Conservation (phyloP, 169 alveolate species). For the Plasmodium reichenowi region DNA sequence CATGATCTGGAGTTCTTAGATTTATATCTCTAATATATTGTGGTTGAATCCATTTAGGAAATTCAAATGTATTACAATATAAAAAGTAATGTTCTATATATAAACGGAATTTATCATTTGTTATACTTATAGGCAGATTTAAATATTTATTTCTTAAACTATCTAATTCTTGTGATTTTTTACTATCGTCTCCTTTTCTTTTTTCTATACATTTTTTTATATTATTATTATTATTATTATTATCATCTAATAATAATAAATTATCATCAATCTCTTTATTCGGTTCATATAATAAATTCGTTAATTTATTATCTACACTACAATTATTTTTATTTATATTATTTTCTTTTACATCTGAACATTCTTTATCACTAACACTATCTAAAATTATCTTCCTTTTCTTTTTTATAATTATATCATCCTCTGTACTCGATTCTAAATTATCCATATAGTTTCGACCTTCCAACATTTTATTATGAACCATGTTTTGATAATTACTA, state of each 20-base stretch:
- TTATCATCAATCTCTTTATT: constrained; percentile 35
- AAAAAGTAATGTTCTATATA: constrained; percentile 83
- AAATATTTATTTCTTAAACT: constrained; percentile 28
- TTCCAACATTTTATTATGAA: not conserved
- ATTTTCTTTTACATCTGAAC: not conserved
- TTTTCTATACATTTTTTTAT: constrained; percentile 13
- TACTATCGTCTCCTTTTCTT: constrained; percentile 47
- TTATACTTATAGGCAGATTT: constrained; percentile 37
- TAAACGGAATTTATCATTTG: constrained; percentile 75
- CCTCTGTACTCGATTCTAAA: constrained; percentile 53
- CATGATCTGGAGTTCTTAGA: constrained; percentile 90
- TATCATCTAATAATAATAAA: not conserved
- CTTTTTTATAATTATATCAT: constrained; percentile 42
- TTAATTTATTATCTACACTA: constrained; percentile 45
- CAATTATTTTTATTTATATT: not conserved
- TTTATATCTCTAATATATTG: constrained; percentile 89
- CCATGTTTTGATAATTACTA: not conserved
- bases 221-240: not conserved
- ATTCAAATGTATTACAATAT: constrained; percentile 80
- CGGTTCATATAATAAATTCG: constrained; percentile 32
- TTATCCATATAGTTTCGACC: not conserved
- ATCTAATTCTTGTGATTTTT: constrained; percentile 71
- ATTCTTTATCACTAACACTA: constrained; percentile 17
- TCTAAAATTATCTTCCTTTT: constrained; percentile 39
- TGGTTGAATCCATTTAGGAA: constrained; percentile 87